phyloP scores from a whole-genome alignment of 2,329 filamentous ascomycete species.

The Aspergillus sp. region DNA sequence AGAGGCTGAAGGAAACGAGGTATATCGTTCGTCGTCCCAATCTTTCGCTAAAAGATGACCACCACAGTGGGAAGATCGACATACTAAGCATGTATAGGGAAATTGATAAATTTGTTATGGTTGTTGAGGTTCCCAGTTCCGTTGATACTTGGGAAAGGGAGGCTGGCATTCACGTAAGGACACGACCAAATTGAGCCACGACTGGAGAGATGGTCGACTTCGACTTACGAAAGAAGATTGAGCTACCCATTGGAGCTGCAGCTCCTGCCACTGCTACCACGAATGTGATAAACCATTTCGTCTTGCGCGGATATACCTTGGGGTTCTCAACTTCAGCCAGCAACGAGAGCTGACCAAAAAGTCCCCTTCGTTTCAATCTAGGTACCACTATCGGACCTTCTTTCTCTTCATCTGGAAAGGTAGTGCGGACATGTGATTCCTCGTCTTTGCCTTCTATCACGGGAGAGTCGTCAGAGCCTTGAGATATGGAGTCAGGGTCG shows the following conservation, averaged over 20 bases:
- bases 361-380: conserved; percentile 63
- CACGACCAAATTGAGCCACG: neutral
- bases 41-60: conserved; percentile 76
- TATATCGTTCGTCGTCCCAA: conserved; percentile 76
- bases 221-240: conserved; percentile 75
- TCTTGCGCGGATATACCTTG: conserved; percentile 68
- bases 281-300: conserved; percentile 82
- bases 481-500: conserved; percentile 22
- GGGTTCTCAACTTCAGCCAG: conserved; percentile 79
- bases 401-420: conserved; percentile 24
- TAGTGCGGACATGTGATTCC: conserved; percentile 20
- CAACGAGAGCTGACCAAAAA: conserved; percentile 69
- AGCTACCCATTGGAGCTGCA: conserved; percentile 78
- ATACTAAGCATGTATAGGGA: conserved; percentile 81
- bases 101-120: conserved; percentile 72
- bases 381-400: conserved; percentile 52
- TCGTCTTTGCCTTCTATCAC: conserved; percentile 22
- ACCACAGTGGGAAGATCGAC: conserved; percentile 85
- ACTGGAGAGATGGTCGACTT: conserved; percentile 37
- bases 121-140: conserved; percentile 63
- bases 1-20: conserved; percentile 70
- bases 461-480: conserved; percentile 11
- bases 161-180: conserved; percentile 50
- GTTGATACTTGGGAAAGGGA: conserved; percentile 64
- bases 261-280: conserved; percentile 76